These are phyloP conservation scores for Kluyveromyces nonfermentans DNA, from an alignment of 805 yeast genomes.

Conservation along the genomic window DNA sequence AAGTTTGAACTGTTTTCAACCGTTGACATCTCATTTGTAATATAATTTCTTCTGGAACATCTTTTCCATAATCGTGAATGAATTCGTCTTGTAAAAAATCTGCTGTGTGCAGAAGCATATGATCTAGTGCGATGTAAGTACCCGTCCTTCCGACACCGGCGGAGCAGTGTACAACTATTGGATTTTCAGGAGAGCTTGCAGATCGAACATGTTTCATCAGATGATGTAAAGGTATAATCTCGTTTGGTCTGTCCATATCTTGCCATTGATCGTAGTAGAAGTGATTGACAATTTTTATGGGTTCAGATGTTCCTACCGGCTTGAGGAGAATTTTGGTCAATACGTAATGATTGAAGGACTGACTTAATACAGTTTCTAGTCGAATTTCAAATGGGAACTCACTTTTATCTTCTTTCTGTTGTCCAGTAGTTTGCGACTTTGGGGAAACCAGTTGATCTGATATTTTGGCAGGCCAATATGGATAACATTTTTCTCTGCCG, in stretches of 20 bases:
- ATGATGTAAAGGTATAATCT: conserved; percentile 27
- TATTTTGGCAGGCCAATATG: conserved; percentile 55
- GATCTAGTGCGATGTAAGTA: conserved; percentile 54
- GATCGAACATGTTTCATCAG: conserved; percentile 25
- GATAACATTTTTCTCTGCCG: conserved; percentile 63
- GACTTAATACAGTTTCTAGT: conserved; percentile 14
- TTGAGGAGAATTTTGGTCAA: conserved; percentile 17
- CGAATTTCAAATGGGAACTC: conserved; percentile 16
- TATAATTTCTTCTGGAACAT: conserved; percentile 27
- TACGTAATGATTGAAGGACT: conserved; percentile 16
- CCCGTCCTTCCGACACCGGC: conserved; percentile 98
- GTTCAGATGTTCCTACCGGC: conserved; percentile 26
- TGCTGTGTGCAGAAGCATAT: conserved; percentile 22
- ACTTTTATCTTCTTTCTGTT: conserved; percentile 12
- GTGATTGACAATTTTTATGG: conserved; percentile 43
- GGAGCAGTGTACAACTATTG: conserved; percentile 80
- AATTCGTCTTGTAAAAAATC: conserved; percentile 13
- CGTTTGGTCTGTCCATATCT: conserved; percentile 61
- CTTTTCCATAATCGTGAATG: conserved; percentile 16
- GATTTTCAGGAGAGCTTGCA: conserved; percentile 29
- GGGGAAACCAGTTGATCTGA: conserved; percentile 6
- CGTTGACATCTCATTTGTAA: conserved; percentile 26
- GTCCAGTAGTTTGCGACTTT: conserved; percentile 18
- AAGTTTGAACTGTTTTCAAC: conserved; percentile 29
- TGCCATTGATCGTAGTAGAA: conserved; percentile 74